Evolutionary conservation across 805 yeast species (phyloP).

Genomic region (Pichia nanzhaoensis): DNA sequence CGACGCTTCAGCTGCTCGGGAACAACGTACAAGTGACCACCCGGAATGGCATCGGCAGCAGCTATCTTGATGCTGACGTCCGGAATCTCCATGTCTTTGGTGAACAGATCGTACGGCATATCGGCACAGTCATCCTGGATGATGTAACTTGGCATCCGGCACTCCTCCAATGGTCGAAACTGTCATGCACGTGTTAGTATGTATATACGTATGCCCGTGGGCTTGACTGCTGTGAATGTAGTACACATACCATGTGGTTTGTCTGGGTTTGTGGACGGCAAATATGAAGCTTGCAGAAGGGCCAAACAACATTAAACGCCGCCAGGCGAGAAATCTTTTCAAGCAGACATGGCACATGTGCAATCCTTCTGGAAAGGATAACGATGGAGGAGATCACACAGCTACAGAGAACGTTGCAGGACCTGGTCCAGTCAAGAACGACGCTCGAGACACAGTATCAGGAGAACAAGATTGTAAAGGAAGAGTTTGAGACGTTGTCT

Average conservation of each 20-base stretch:
- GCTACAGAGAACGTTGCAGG: slow-evolving; percentile 32
- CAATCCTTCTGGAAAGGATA: too few relatives aligned
- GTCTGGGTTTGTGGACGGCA: too few relatives aligned
- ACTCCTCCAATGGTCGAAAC: slow-evolving; percentile 45
- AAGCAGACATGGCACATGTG: too few relatives aligned
- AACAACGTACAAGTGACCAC: slow-evolving; percentile 1
- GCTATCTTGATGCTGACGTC: not conserved
- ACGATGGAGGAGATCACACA: slow-evolving; percentile 17
- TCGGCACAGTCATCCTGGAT: slow-evolving; percentile 25
- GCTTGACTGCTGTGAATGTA: too few relatives aligned
- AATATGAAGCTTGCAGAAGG: too few relatives aligned
- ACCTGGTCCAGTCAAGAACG: slow-evolving; percentile 66
- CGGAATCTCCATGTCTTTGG: slow-evolving; percentile 6
- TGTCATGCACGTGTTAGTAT: slow-evolving; percentile 15
- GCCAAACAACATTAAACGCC: too few relatives aligned
- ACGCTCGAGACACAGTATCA: slow-evolving; percentile 89
- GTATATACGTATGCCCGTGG: too few relatives aligned
- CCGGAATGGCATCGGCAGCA: not conserved
- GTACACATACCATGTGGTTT: too few relatives aligned
- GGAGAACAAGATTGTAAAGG: slow-evolving; percentile 84
- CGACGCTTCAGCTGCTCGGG: slow-evolving; percentile 3
- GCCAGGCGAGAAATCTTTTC: too few relatives aligned
- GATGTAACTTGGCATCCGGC: slow-evolving; percentile 40
- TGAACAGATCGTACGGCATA: slow-evolving; percentile 7
- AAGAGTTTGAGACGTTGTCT: slow-evolving; percentile 58